Conservation (phyloP, 2,329 filamentous ascomycete genomes). For the Chalara sp. region DNA sequence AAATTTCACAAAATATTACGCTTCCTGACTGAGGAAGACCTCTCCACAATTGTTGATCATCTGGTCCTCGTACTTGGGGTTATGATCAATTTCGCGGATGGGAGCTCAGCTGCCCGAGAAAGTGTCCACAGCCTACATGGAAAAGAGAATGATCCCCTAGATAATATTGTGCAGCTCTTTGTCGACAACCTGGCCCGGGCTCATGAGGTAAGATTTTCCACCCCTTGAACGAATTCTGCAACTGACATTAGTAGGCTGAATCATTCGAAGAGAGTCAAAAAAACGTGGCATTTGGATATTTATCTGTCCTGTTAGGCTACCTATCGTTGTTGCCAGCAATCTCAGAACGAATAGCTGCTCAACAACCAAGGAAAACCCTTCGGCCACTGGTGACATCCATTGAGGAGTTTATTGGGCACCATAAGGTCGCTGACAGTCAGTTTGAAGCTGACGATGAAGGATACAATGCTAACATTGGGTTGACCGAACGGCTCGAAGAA, state of each 20-base stretch:
- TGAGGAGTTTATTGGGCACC: conserved; percentile 54
- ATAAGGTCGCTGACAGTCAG: conserved; percentile 49
- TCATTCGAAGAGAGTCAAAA: conserved; percentile 68
- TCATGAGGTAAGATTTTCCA: conserved; percentile 52
- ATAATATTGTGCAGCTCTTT: conserved; percentile 58
- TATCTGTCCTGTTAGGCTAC: conserved; percentile 78
- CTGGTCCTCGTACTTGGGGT: conserved; percentile 74
- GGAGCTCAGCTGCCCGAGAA: conserved; percentile 56
- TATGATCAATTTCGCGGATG: conserved; percentile 82
- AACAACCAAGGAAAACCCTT: conserved; percentile 41
- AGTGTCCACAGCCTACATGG: conserved; percentile 34
- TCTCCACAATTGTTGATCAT: conserved; percentile 53
- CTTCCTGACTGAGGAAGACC: conserved; percentile 41
- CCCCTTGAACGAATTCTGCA: background rate
- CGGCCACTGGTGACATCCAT: conserved; percentile 47
- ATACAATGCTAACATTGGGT: conserved; percentile 35
- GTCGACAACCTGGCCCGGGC: conserved; percentile 58
- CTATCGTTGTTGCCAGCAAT: conserved; percentile 54
- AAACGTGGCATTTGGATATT: conserved; percentile 80
- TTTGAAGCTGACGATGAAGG: conserved; percentile 38
- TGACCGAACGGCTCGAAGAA: conserved; percentile 28
- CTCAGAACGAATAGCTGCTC: conserved; percentile 32
- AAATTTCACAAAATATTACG: conserved; percentile 42
- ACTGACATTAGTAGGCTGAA: conserved; percentile 44
- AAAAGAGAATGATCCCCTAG: conserved; percentile 40